Conservation (phyloP, 2,329 filamentous ascomycete genomes). For the Clonostachys solani region DNA sequence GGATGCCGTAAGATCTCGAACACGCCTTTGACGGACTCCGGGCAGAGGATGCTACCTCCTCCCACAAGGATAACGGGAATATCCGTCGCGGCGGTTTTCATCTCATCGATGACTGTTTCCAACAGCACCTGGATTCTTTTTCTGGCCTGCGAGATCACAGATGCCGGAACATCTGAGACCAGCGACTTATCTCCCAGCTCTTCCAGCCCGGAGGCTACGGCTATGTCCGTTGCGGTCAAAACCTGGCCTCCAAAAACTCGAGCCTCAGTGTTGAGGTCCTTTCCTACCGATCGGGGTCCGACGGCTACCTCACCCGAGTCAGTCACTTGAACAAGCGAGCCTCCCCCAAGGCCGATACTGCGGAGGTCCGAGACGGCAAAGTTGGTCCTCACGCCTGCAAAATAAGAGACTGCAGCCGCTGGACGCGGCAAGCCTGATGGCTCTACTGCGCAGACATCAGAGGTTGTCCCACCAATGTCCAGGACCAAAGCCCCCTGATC, state of each 20-base stretch:
- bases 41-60: constrained; percentile 49
- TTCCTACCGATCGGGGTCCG: constrained; percentile 54
- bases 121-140: constrained; percentile 38
- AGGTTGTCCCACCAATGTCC: constrained; percentile 58
- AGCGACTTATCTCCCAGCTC: constrained; percentile 20
- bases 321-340: constrained; percentile 27
- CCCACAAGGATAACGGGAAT: constrained; percentile 52
- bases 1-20: constrained; percentile 44
- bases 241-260: constrained; percentile 48
- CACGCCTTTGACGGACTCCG: constrained; percentile 41
- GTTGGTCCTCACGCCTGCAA: constrained; percentile 55
- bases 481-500: constrained; percentile 27
- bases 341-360: constrained; percentile 53
- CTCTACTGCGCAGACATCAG: constrained; percentile 53
- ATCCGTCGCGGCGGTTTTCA: constrained; percentile 49
- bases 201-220: constrained; percentile 26
- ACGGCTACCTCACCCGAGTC: constrained; percentile 27
- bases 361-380: constrained; percentile 54
- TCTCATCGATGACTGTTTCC: constrained; percentile 47
- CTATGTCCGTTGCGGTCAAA: constrained; percentile 49
- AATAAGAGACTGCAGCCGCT: constrained; percentile 51
- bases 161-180: constrained; percentile 14
- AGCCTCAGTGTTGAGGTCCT: constrained; percentile 40
- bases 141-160: constrained; percentile 11
- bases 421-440: constrained; percentile 57